Conservation (phyloP, 1,284 basidiomycete genomes). For the Sutorius eximius region DNA sequence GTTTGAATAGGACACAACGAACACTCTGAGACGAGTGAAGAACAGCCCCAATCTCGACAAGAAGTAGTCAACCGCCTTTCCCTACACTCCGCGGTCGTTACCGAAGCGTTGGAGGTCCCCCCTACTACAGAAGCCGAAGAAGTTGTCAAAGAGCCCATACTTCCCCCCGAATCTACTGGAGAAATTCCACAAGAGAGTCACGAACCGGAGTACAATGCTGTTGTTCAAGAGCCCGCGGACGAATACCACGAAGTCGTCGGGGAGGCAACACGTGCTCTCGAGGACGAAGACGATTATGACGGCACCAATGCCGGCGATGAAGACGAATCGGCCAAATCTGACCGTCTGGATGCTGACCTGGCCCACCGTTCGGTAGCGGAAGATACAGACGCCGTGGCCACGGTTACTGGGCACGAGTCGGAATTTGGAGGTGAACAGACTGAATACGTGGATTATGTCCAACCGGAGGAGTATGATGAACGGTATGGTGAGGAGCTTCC, state of each 20-base stretch:
- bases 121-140: slow-evolving; percentile 19
- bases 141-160: slow-evolving; percentile 9
- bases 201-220: slow-evolving; percentile 1
- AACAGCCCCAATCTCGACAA: slow-evolving; percentile 4
- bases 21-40: slow-evolving; percentile 11
- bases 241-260: slow-evolving; percentile 18
- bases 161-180: slow-evolving; percentile 4
- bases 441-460: slow-evolving; percentile 31
- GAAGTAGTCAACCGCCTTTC: neutral
- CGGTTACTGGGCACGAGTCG: slow-evolving; percentile 7
- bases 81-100: neutral
- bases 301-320: slow-evolving; percentile 24
- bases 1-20: slow-evolving; percentile 15
- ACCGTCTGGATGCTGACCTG: slow-evolving; percentile 35
- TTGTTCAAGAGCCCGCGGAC: slow-evolving; percentile 5
- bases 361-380: slow-evolving; percentile 25
- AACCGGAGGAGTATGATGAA: slow-evolving; percentile 34
- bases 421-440: slow-evolving; percentile 31
- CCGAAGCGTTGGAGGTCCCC: slow-evolving; percentile 3
- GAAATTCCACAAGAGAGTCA: slow-evolving; percentile 7
- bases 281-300: slow-evolving; percentile 26
- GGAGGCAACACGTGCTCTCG: slow-evolving; percentile 14
- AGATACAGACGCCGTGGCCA: slow-evolving; percentile 18
- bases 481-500: slow-evolving; percentile 33
- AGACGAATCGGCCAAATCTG: slow-evolving; percentile 18